Conservation (phyloP, 805 yeast species). For the Tetrapisispora arboricola region DNA sequence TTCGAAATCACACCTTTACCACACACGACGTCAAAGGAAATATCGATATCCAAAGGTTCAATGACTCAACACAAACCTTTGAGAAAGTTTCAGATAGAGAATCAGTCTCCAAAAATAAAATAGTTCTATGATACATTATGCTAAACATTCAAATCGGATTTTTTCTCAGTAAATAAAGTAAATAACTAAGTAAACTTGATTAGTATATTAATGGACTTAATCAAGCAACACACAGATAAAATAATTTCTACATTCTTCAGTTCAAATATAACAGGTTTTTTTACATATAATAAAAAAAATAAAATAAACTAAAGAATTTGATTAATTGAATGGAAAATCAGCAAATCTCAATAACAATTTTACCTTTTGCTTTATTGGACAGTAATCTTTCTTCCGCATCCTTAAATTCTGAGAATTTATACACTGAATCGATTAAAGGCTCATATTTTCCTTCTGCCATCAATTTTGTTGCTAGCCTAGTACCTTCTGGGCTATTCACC, state of each 20-base stretch:
- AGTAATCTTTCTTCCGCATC: constrained; percentile 41
- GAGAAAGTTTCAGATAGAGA: constrained; percentile 10
- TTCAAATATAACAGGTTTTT: too few species aligned
- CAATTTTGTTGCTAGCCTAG: constrained; percentile 18
- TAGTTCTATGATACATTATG: neutral
- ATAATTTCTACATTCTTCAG: too few species aligned
- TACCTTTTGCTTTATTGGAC: constrained; percentile 48
- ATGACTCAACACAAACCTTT: constrained; percentile 21
- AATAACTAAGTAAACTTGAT: too few species aligned
- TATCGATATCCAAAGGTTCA: constrained; percentile 24
- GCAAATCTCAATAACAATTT: constrained; percentile 35
- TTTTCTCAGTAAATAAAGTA: too few species aligned
- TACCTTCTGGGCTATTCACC: constrained; percentile 6
- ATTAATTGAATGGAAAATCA: neutral
- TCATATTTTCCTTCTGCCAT: constrained; percentile 26
- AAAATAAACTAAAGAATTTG: too few species aligned
- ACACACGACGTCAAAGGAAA: constrained; percentile 39
- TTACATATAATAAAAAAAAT: too few species aligned
- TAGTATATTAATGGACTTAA: too few species aligned
- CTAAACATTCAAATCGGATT: too few species aligned
- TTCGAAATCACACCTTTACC: constrained; percentile 34
- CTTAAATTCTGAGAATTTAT: constrained; percentile 37
- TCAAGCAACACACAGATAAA: too few species aligned
- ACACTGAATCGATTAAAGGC: constrained; percentile 45
- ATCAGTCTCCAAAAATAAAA: neutral